Conservation (phyloP, 768 basidiomycete genomes). For the Serpula lacrymans region DNA sequence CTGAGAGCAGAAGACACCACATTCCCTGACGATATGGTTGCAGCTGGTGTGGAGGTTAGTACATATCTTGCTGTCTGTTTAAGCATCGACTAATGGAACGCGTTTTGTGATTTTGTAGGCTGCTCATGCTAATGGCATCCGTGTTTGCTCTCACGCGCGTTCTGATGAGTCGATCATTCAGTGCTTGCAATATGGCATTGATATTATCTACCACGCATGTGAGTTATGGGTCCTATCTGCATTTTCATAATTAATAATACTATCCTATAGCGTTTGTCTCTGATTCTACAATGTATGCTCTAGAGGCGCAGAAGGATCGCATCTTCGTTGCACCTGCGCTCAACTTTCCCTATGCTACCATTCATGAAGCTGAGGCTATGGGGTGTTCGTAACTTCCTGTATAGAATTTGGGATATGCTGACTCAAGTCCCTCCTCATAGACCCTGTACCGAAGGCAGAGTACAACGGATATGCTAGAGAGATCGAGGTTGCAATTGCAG, state of each 20-base stretch:
- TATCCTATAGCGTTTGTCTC: conserved; percentile 15
- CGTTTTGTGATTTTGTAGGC: neutral
- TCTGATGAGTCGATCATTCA: conserved; percentile 22
- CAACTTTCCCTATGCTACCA: conserved; percentile 13
- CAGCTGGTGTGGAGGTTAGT: conserved; percentile 17
- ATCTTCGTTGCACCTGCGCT: conserved; percentile 20
- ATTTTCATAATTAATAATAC: neutral
- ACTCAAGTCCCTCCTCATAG: neutral
- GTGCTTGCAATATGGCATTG: conserved; percentile 21
- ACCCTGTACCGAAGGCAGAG: conserved; percentile 14
- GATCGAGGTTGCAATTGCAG: conserved; percentile 16
- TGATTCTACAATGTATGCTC: conserved; percentile 18
- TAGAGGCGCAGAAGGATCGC: conserved; percentile 22
- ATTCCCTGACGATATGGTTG: conserved; percentile 18
- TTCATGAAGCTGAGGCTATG: conserved; percentile 10
- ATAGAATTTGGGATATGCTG: neutral
- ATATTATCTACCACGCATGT: conserved; percentile 22
- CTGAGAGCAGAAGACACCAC: conserved; percentile 21
- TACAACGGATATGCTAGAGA: conserved; percentile 16
- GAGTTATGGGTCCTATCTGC: neutral
- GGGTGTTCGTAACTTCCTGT: conserved; percentile 5
- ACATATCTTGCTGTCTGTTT: neutral
- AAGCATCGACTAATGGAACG: neutral
- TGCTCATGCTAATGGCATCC: conserved; percentile 19
- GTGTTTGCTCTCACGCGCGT: conserved; percentile 23